Base-by-base conservation (phyloP, 345 rosid species). In the Eucalyptus camaldulensis region DNA sequence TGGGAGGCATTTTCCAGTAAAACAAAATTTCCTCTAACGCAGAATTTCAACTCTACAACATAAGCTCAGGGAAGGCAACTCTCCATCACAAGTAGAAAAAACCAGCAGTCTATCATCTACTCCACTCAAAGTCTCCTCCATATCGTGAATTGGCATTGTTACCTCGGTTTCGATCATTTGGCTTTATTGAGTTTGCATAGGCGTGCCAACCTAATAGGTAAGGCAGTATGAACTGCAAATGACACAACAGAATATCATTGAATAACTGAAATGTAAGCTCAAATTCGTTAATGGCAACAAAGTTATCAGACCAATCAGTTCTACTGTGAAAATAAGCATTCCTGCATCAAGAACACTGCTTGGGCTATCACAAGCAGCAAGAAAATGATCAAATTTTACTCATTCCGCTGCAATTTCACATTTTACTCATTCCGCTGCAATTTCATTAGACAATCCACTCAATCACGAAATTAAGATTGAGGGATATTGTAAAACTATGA, bases 201-300 rank as follows among this genome's bases (percentile, higher is more conserved):
- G 98, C 94, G 47, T 95, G 95, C 99, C 98, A 97, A 49, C 99
- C 99, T 88, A 97, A 81, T 27, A 97, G 93, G 92, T 95, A 93
- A 1, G 99, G 99, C 93, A 97, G 91, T 86, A 96, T 87, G 88
- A 93, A 97, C 98, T 97, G 97, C 94, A 88, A 22, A 86, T 40
- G 29, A 83, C 88, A 33, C 40, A n/a, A 40, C 51, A 40, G 69
- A 69, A 40, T 24, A 76, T 76, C 45, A 76, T 21, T 76, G 83
- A 40, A 37, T 37, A 76, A 76, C 13, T 40, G 44, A 86, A 86
- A 51, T 86, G 10, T 37, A 31, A 86, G 56, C 87, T 9, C 14
- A 51, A 50, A 25, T 16, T n/a, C 62, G 4, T 86, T 10, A 10
- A 24, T 9, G 17, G 62, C 87, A 14, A 31, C 87, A 86, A 10